Percentiles rank a stretch among this genome's conserved stretches.
Evolutionary conservation across 1,284 basidiomycete species (phyloP).

Genomic region (Leccinum fallax): DNA sequence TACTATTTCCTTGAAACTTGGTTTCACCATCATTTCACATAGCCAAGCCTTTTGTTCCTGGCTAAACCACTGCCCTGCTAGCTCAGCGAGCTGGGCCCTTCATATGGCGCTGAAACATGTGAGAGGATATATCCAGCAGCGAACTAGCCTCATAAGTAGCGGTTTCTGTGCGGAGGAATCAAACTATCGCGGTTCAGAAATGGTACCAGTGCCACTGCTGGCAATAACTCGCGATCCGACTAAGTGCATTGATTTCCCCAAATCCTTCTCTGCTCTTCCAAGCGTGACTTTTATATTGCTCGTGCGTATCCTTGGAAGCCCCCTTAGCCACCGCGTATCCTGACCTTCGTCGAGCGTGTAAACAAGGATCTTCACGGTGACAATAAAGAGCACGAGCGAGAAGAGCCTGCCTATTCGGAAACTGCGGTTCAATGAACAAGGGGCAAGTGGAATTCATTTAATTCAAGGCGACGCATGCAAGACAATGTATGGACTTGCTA

Average conservation of each 20-base stretch:
- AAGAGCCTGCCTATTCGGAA: background rate
- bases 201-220: background rate
- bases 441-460: background rate
- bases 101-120: background rate
- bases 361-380: background rate
- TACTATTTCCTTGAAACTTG: background rate
- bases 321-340: background rate
- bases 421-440: background rate
- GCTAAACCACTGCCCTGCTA: background rate
- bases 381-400: background rate
- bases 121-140: background rate
- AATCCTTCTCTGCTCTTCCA: background rate
- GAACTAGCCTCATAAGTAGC: background rate
- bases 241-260: background rate
- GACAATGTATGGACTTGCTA: background rate
- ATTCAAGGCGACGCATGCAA: background rate
- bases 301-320: background rate
- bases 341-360: background rate
- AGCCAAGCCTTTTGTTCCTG: background rate
- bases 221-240: background rate
- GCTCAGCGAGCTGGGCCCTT: background rate
- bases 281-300: background rate
- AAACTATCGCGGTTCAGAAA: background rate
- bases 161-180: background rate
- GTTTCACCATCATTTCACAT: background rate